Base-by-base conservation (phyloP, 768 basidiomycete genomes). In the Russula lepida region DNA sequence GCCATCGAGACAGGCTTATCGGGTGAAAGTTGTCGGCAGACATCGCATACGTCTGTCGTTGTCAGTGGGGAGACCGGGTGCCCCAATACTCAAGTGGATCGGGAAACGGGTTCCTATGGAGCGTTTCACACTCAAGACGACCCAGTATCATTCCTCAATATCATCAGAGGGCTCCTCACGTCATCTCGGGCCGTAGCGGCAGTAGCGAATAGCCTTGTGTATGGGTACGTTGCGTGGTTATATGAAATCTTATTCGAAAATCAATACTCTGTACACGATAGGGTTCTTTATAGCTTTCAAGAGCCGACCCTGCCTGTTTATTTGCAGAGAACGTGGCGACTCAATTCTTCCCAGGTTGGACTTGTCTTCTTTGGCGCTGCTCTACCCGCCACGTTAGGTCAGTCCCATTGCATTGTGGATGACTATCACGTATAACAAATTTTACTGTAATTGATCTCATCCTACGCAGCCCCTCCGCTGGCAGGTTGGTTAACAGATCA, bases 281-380 rank as follows among this genome's bases (percentile, higher is more conserved):
- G 71, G 47, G 64, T 71, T 49, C 53, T 71, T 17, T 71, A 66
- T 58, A 68, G 69, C 17, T 61, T 64, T 8, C 64, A 68, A 52
- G 76, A 76, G 47, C 72, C 75, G 1, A 71, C 72, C 15, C 60
- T 77, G 0, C 75, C 76, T 0, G 66, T 77, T 23, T 69, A 74
- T 54, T 58, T 76, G 21, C 70, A 74, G 53, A 64, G 64, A 7
- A 66, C 69, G 6, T 77, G 71, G 66, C 66, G 68, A 7, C 67
- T 76, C 37, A 57, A 70, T 59, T 69, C 73, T 1, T 66, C 70
- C 2, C 68, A 73, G 69, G 83, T 87, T 11, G 88, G 88, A 8
- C 66, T 89, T n/a, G 78, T 87, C 17, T 85, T 84, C 68, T 73
- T 89, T 59, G 86, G 82, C 8, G 78, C 79, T 9, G 80, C 85